Evolutionary conservation across 2,329 filamentous ascomycete genomes (phyloP), one percentile per base, ranked within the genome.

Genomic region (Ophiocordyceps camponoti-saundersi): DNA sequence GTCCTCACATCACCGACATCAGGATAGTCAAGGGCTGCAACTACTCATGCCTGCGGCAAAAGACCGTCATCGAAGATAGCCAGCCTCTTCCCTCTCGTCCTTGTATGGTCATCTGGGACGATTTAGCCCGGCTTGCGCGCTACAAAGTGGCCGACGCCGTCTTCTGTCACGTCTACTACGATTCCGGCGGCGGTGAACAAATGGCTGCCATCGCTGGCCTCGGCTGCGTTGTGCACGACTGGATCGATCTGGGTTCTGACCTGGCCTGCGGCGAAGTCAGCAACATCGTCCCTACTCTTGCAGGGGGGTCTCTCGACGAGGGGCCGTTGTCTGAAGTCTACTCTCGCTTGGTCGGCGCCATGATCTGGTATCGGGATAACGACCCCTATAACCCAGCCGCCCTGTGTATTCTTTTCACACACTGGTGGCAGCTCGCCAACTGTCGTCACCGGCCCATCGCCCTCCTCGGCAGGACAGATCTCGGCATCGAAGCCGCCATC

Each of bases 391-490:
- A 50, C 42, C 34, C 47, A 34, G 45, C 47, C n/a, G 49, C 44
- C 1, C 32, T 48, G n/a, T 22, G 18, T n/a, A 44, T 50, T 16
- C 41, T 50, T n/a, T 42, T 44, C 21, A 47, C 47, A 3, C 49
- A 50, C 45, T 50, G 49, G 49, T 50, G 49, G 49, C 49, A 50
- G 30, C 49, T 50, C 6, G 32, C 23, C 34, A 50, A 50, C 42
- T 40, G 30, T 22, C 44, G 49, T 6, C 49, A 50, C 39, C 29
- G 49, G 15, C 39, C 47, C 20, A 32, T 50, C 11, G 39, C 47
- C 15, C 47, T 50, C 18, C 21, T 50, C 22, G 41, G 49, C 36
- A 26, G 49, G n/a, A 36, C 32, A 16, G 32, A 36, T n/a, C 13
- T 36, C 13, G 32, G 32, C 13, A 6, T 15, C n/a, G 32, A 36